Conservation (phyloP, 768 basidiomycete species). For the Suillus luteus region DNA sequence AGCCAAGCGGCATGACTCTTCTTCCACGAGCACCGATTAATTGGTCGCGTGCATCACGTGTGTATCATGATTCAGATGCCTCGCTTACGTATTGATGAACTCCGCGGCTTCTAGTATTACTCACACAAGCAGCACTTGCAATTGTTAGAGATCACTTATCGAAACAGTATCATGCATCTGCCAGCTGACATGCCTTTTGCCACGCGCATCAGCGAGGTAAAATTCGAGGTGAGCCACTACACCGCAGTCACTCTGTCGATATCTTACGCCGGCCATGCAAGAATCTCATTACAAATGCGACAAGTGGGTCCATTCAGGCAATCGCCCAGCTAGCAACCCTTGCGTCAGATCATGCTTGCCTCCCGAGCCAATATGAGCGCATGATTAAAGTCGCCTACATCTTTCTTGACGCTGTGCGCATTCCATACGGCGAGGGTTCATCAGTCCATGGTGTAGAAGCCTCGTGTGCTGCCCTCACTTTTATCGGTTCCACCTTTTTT, state of each 20-base stretch:
- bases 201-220: conserved; percentile 1
- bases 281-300: conserved; percentile 20
- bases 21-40: conserved; percentile 6
- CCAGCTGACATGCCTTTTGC: conserved; percentile 1
- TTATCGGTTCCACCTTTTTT: conserved; percentile 27
- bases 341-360: conserved; percentile 18
- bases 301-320: conserved; percentile 16
- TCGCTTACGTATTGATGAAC: conserved; percentile 1
- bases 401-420: conserved; percentile 22
- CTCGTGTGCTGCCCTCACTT: conserved; percentile 18
- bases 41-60: conserved; percentile 25
- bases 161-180: neutral
- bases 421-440: conserved; percentile 20
- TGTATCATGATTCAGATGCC: conserved; percentile 7
- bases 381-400: conserved; percentile 25
- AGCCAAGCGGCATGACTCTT: neutral
- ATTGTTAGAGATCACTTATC: neutral
- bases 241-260: neutral
- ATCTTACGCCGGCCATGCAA: conserved; percentile 6
- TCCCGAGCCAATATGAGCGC: conserved; percentile 24
- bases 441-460: conserved; percentile 16
- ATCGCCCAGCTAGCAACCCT: conserved; percentile 20
- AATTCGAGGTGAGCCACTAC: conserved; percentile 25
- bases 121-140: neutral
- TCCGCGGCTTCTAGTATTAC: neutral